Evolutionary conservation across 192 early-diverging fungal genomes (phyloP).

Genomic region (Coemansia sp.): DNA sequence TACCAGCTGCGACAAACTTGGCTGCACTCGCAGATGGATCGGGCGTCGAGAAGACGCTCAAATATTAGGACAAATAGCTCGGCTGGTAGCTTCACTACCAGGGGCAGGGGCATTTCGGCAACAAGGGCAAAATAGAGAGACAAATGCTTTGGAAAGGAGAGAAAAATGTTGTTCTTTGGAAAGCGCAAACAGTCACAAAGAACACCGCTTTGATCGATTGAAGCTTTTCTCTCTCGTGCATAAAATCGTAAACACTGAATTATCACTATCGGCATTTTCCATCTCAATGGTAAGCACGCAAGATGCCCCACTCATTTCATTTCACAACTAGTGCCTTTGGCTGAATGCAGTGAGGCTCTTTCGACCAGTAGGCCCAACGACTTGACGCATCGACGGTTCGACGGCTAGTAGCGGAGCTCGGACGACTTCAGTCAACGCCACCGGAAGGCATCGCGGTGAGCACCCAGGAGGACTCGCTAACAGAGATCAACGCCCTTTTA

Average conservation of each 20-base stretch:
- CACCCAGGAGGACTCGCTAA: constrained; percentile 65
- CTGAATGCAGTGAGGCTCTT: background rate
- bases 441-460: constrained; percentile 84
- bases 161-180: background rate
- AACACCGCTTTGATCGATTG: no score
- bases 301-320: background rate
- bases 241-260: background rate
- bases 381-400: constrained; percentile 45
- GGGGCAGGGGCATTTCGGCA: background rate
- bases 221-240: no score
- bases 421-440: constrained; percentile 56
- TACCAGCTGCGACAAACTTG: constrained; percentile 30
- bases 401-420: constrained; percentile 60
- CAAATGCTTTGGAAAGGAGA: background rate
- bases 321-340: background rate
- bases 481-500: constrained; percentile 85
- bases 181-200: no score
- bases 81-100: constrained; percentile 13
- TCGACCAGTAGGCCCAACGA: constrained; percentile 26
- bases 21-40: constrained; percentile 38
- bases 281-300: background rate
- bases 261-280: background rate
- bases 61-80: constrained; percentile 33
- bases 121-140: background rate
- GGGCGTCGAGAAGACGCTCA: constrained; percentile 12